A percentile compares a stretch with the other conserved stretches of the same genome.
phyloP scores from a whole-genome alignment of 1,284 basidiomycete species.

The Ustilago trichophora region DNA sequence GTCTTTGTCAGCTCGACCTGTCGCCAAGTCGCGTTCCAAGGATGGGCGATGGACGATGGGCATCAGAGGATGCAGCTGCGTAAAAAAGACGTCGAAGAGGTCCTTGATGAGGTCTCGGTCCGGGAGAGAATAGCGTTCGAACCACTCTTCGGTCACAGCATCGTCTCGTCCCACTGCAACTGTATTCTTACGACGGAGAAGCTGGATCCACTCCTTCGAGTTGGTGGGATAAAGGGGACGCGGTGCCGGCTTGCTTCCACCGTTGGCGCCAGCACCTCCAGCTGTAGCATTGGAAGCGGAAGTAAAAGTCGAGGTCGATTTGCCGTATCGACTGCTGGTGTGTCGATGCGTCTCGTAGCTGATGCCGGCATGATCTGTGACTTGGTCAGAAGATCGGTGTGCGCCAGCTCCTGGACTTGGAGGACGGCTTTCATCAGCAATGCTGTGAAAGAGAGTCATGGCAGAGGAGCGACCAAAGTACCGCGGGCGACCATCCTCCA shows the following conservation, averaged over 20 bases:
- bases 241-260: conserved; percentile 6
- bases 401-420: conserved; percentile 34
- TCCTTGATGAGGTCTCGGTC: conserved; percentile 41
- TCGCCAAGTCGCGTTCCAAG: conserved; percentile 43
- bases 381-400: conserved; percentile 10
- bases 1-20: conserved; percentile 51
- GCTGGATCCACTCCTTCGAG: conserved; percentile 56
- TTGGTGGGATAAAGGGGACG: conserved; percentile 52
- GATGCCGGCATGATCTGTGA: conserved; percentile 27
- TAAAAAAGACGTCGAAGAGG: conserved; percentile 51
- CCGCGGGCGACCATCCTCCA: conserved; percentile 57
- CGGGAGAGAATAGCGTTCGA: conserved; percentile 53
- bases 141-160: conserved; percentile 51
- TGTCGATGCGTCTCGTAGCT: conserved; percentile 45
- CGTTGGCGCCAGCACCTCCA: neutral
- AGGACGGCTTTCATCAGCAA: conserved; percentile 47
- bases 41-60: conserved; percentile 57
- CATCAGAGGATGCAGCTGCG: conserved; percentile 53
- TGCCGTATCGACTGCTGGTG: conserved; percentile 1
- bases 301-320: neutral
- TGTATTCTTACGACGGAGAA: conserved; percentile 55
- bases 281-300: neutral
- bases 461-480: conserved; percentile 56
- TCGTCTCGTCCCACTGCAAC: conserved; percentile 59
- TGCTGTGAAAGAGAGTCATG: conserved; percentile 44